Conservation (phyloP, 192 early-diverging fungal species). For the Phycomyces nitens region DNA sequence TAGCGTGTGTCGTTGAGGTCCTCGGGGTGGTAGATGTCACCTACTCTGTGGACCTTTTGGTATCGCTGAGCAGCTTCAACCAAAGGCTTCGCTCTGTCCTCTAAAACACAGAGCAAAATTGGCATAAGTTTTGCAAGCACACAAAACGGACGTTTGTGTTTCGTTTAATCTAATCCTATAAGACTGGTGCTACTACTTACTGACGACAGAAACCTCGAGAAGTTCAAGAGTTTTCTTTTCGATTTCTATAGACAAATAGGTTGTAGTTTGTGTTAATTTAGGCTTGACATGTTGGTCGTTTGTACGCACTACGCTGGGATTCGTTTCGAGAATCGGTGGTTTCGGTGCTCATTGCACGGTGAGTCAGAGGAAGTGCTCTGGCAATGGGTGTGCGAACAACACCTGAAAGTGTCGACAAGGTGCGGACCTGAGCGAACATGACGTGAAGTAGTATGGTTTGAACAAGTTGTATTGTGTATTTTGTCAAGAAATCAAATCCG, state of each 20-base stretch:
- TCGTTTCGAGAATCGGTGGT: not conserved
- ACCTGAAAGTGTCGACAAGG: slow-evolving; percentile 12
- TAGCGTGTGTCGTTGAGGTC: slow-evolving; percentile 31
- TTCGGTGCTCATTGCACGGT: not conserved
- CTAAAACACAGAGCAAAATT: slow-evolving; percentile 5
- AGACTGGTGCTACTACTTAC: slow-evolving; percentile 7
- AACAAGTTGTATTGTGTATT: too few relatives aligned
- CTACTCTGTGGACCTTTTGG: slow-evolving; percentile 23
- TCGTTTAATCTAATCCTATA: too few relatives aligned
- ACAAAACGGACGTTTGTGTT: too few relatives aligned
- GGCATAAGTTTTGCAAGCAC: too few relatives aligned
- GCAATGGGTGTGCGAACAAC: slow-evolving; percentile 6
- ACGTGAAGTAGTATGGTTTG: not conserved
- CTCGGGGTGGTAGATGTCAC: slow-evolving; percentile 32
- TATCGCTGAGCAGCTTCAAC: slow-evolving; percentile 21
- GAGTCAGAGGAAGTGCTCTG: not conserved
- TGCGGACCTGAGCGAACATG: slow-evolving; percentile 16
- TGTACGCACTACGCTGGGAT: not conserved
- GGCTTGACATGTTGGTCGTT: too few relatives aligned
- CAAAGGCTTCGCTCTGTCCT: slow-evolving; percentile 10
- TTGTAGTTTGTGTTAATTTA: not conserved
- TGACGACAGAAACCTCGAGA: slow-evolving; percentile 7
- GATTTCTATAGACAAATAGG: slow-evolving; percentile 7
- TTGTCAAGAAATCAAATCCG: too few relatives aligned
- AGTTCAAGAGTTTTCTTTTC: slow-evolving; percentile 9